Conservation (phyloP, 495 filamentous ascomycete species). For the Aspergillus bridgeri region DNA sequence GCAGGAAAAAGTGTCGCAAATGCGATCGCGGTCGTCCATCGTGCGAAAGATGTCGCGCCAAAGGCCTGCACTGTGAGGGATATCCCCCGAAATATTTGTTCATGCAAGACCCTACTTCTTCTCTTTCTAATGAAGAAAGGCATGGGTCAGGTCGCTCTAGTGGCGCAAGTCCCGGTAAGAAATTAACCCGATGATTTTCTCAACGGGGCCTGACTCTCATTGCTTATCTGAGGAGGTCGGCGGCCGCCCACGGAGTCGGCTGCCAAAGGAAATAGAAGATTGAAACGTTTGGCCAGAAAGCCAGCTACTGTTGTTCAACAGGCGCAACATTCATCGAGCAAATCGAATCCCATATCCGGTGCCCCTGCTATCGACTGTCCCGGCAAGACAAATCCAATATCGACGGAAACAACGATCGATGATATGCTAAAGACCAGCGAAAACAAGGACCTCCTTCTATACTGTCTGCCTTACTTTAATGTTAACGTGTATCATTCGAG, state of each 20-base stretch:
- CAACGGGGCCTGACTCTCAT: background rate
- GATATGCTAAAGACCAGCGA: background rate
- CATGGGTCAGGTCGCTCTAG: background rate
- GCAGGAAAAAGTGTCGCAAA: conserved; percentile 5
- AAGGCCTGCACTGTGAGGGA: conserved; percentile 2
- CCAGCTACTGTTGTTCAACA: background rate
- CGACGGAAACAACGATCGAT: background rate
- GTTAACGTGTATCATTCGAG: no score
- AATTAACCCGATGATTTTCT: background rate
- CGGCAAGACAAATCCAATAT: background rate
- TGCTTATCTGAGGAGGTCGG: no score
- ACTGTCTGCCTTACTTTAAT: background rate
- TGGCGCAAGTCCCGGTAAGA: background rate
- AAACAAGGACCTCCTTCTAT: background rate
- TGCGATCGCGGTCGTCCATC: conserved; percentile 4
- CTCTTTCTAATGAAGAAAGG: background rate
- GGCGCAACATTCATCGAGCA: background rate
- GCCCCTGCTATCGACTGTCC: no score
- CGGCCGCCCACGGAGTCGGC: no score
- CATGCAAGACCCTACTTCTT: background rate
- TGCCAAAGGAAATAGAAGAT: no score
- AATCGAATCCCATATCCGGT: background rate
- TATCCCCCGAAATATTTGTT: background rate
- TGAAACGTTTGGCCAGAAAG: background rate
- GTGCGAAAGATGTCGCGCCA: background rate